Base-by-base conservation (phyloP, 1,139 yeast species). In the Debaryomyces psychrophilus region DNA sequence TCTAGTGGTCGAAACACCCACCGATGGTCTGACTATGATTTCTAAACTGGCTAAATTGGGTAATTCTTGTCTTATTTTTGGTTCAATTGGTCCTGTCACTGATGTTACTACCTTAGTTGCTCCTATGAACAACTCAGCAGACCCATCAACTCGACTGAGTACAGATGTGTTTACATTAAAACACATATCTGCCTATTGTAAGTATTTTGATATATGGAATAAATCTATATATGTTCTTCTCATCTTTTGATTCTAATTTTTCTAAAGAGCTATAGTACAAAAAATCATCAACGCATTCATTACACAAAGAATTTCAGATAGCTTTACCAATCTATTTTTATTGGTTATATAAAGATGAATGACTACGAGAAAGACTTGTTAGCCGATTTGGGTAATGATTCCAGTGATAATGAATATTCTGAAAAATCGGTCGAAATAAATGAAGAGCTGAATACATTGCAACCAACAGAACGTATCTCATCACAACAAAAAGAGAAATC, bases 61-160 rank as follows among this genome's bases (percentile, higher is more conserved):
- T 35, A 85, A 67, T 62, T 93, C 99, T 61, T 90, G 96, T 56
- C 95, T 79, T 15, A 81, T 67, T 64, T 86, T 87, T 8, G 92
- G 88, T 59, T 92, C 98, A 40, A 92, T 78, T 0, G 99, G 99
- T 0, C 99, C 99, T 1, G 92, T 79, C 1, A 92, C 92, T 0
- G 96, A 83, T 36, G 86, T 82, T 3, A 90, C 65, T 6, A 87
- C 83, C 52, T 81, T 80, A 1, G 89, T 82, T 18, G 62, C 65
- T 6, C 76, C 79, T 18, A 70, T 62, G 20, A 67, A 61, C 52
- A 86, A 71, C 41, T 79, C 79, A 0, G 95, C 84, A 2, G 96
- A 88, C 1, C 97, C 97, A 62, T 89, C 96, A 1, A 84, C 92
- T 51, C 82, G 78, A 43, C 69, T 65, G 44, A 87, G 63, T 3